Conservation (phyloP, 139 green algal genomes). For the Nannochloris sp. region DNA sequence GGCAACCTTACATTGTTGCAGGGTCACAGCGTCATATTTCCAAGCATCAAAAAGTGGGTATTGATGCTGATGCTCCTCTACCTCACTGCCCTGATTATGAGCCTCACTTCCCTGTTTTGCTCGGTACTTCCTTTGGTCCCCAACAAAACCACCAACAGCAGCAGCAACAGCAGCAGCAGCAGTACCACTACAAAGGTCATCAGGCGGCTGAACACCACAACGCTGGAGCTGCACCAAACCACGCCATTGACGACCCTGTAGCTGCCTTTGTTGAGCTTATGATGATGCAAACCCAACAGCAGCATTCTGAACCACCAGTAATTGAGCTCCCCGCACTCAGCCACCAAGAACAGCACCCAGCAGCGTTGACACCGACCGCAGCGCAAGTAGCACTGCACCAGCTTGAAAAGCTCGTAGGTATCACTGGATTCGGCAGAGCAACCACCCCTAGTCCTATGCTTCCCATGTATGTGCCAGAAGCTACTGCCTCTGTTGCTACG, state of each 20-base stretch:
- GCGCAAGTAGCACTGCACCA: not conserved
- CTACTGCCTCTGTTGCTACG: not conserved
- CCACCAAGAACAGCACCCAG: not conserved
- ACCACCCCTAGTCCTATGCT: not conserved
- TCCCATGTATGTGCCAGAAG: not conserved
- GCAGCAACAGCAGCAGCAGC: not conserved
- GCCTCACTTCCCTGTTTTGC: not conserved
- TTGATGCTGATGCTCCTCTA: not conserved
- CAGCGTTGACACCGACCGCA: not conserved
- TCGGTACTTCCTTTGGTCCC: not conserved
- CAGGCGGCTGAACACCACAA: not conserved
- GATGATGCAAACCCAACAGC: slow-evolving; percentile 1
- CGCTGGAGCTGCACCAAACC: no score
- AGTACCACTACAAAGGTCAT: not conserved
- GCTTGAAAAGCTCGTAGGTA: not conserved
- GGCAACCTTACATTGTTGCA: no score
- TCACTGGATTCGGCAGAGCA: no score
- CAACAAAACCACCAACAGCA: no score
- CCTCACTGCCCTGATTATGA: not conserved
- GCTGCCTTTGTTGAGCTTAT: slow-evolving; percentile 8
- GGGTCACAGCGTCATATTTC: no score
- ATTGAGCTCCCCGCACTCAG: not conserved
- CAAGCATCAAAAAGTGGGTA: no score
- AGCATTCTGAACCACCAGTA: not conserved
- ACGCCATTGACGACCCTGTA: not conserved